Evolutionary conservation across 1,284 basidiomycete genomes (phyloP).

Genomic region (Ceratobasidium sp.): DNA sequence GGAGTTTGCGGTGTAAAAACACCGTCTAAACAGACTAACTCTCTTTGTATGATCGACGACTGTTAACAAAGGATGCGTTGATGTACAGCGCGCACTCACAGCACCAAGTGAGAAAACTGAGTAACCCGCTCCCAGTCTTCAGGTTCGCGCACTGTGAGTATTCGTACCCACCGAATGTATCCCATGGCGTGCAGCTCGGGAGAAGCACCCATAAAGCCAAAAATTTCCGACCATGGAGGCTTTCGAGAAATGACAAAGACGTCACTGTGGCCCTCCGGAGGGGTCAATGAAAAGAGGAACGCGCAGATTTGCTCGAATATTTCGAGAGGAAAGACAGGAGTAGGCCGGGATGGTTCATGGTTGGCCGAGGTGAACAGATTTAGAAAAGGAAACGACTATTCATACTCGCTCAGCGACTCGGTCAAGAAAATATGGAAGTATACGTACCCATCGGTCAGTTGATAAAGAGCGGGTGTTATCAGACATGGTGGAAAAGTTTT

Average conservation of each 20-base stretch:
- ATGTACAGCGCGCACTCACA: background rate
- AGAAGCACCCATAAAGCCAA: conserved; percentile 3
- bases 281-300: background rate
- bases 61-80: background rate
- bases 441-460: background rate
- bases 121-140: conserved; percentile 2
- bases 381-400: background rate
- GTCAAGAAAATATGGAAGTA: background rate
- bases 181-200: conserved; percentile 9
- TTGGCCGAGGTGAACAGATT: background rate
- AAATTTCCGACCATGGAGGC: background rate
- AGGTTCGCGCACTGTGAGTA: background rate
- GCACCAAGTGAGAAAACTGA: background rate
- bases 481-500: background rate
- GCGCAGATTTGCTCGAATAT: conserved; percentile 25
- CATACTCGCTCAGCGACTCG: background rate
- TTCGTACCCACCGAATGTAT: conserved; percentile 8
- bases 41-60: conserved; percentile 3
- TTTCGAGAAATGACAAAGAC: background rate
- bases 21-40: conserved; percentile 11
- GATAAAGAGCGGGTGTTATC: background rate
- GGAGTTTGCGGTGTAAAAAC: background rate
- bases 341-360: background rate
- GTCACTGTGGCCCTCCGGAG: background rate
- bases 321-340: conserved; percentile 16